phyloP scores from a whole-genome alignment of 2,329 filamentous ascomycete species.

The Stachybotrys chartarum region DNA sequence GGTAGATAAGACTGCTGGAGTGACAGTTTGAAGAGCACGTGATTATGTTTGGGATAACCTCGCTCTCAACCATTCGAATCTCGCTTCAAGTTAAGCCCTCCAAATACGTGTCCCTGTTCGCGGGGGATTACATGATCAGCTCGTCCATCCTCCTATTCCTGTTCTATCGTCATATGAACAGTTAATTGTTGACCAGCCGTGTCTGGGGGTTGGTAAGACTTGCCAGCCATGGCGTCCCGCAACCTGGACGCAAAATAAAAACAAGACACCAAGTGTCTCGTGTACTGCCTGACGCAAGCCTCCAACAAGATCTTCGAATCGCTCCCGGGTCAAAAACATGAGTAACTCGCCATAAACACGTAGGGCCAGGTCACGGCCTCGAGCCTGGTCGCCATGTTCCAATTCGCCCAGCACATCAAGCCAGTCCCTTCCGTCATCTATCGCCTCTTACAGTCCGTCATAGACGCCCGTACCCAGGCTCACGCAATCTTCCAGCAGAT shows the following conservation, averaged over 20 bases:
- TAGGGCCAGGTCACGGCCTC: constrained; percentile 28
- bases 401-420: constrained; percentile 24
- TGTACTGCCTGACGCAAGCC: constrained; percentile 31
- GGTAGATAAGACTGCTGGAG: too few species aligned
- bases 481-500: constrained; percentile 23
- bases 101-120: too few species aligned
- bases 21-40: too few species aligned
- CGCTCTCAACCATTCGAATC: too few species aligned
- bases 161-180: too few species aligned
- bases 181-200: too few species aligned
- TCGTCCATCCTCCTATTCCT: too few species aligned
- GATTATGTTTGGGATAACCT: too few species aligned
- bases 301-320: constrained; percentile 27
- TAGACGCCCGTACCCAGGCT: constrained; percentile 22
- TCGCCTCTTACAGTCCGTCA: constrained; percentile 28
- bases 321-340: neutral
- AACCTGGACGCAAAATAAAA: constrained; percentile 31
- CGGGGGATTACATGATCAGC: too few species aligned
- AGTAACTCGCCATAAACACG: constrained; percentile 20
- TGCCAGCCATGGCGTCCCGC: constrained; percentile 14
- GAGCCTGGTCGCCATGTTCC: constrained; percentile 27
- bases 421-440: constrained; percentile 25
- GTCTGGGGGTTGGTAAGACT: too few species aligned
- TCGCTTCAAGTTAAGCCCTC: too few species aligned
- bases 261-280: constrained; percentile 24